Evolutionary conservation across 2,329 filamentous ascomycete species (phyloP), one percentile per base, ranked within the genome.

Genomic region (Trichophyton verrucosum): DNA sequence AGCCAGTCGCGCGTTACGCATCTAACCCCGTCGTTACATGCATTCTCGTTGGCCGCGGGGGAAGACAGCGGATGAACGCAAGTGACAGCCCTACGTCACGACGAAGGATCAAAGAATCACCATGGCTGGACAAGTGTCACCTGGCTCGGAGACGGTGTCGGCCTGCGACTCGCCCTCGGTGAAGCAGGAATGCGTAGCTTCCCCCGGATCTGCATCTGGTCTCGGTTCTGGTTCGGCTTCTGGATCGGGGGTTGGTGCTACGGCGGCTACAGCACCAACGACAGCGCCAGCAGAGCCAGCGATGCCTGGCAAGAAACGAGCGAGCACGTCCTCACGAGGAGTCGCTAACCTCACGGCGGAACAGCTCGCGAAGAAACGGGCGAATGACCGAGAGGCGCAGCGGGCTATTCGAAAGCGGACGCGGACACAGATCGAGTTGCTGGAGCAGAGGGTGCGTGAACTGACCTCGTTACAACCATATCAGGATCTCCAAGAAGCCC

Each of bases 361-460:
- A 64, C 91, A 96, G 75, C 82, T 96, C 62, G 89, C 87, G 33
- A 88, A 91, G 73, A 96, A 96, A 78, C 82, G 91, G 65, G 89
- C 89, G 69, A 96, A 96, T 81, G 89, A 95, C 71, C 85, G 89
- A 61, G 89, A 95, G 73, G 90, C 89, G 33, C 89, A 95, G 72
- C 82, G 89, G 57, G 89, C 88, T 44, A 94, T 95, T 62, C 82
- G 89, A 47, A 88, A 92, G 75, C 83, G 89, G 60, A 94, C 89
- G 30, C 89, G 86, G 75, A 82, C 84, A 61, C 87, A 88, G 72
- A 94, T 94, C 66, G 88, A 92, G 70, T 77, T 75, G 5, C 78
- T 94, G 62, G 87, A 94, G 72, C 80, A 79, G 63, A 81, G 83
- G 64, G 91, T 95, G 63, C 79, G 82, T 60, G 87, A 92, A 64